Evolutionary conservation across 768 basidiomycete genomes (phyloP).

Genomic region (Lactarius sanguifluus): DNA sequence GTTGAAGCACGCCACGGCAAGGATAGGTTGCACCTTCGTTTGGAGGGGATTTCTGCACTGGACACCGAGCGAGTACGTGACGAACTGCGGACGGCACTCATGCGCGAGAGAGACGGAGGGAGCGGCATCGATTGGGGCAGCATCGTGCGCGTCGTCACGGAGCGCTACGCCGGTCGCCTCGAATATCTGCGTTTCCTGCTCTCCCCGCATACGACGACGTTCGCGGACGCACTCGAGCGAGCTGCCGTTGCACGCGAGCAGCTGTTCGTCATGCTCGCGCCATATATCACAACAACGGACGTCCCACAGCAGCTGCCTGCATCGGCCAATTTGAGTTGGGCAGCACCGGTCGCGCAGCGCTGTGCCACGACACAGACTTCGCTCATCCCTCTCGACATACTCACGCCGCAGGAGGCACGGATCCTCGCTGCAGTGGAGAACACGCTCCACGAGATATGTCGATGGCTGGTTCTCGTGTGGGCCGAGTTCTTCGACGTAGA

Average conservation of each 20-base stretch:
- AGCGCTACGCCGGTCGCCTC: conserved; percentile 44
- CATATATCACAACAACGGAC: conserved; percentile 33
- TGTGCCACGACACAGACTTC: conserved; percentile 23
- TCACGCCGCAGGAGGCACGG: conserved; percentile 27
- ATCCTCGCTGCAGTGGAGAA: conserved; percentile 24
- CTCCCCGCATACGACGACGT: conserved; percentile 26
- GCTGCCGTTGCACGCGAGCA: conserved; percentile 14
- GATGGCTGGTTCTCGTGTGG: conserved; percentile 26
- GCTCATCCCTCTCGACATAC: neutral
- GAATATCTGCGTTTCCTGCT: conserved; percentile 43
- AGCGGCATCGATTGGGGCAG: conserved; percentile 47
- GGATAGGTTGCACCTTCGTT: conserved; percentile 39
- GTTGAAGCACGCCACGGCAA: conserved; percentile 35
- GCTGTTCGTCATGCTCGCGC: conserved; percentile 31
- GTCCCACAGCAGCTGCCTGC: conserved; percentile 5
- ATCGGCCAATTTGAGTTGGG: conserved; percentile 22
- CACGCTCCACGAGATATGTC: conserved; percentile 23
- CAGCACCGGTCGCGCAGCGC: conserved; percentile 21
- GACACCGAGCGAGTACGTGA: conserved; percentile 31
- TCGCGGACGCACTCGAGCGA: conserved; percentile 10
- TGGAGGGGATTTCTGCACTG: conserved; percentile 35
- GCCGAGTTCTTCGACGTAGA: conserved; percentile 29
- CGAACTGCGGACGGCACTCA: conserved; percentile 34
- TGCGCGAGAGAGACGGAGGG: conserved; percentile 15
- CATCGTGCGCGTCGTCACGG: conserved; percentile 40